Evolutionary conservation across 257 asterid species (phyloP), one percentile per base, ranked within the genome.

Genomic region (Plantago ovata): DNA sequence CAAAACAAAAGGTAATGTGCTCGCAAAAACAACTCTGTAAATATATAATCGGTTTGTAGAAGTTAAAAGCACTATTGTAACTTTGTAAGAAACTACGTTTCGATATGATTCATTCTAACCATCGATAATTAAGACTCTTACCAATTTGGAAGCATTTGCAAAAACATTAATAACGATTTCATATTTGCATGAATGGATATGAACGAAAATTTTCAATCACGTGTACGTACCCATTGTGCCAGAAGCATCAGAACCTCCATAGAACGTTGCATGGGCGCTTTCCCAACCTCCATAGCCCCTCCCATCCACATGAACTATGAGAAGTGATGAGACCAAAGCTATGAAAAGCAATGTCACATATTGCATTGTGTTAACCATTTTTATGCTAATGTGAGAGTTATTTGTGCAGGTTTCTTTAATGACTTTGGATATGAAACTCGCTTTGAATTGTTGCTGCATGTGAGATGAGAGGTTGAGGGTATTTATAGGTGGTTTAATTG

Each of bases 201-300:
- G n/a, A n/a, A n/a, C n/a, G n/a, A 18, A 33, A 9, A 8, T 12
- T 13, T 56, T 6, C 36, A 14, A 40, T 12, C 10, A 18, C 9
- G n/a, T 13, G 11, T 40, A 23, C 51, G 20, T 59, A 44, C 64
- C 64, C 64, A 59, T 59, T 43, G 54, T 44, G 41, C 54, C 64
- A 13, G 33, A 28, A 6, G 64, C 64, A 3, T 59, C 64, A 24
- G 54, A 43, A 1, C 64, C 54, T 8, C 55, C 44, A 23, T 59
- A 59, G 44, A 59, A 59, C 12, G 64, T 59, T 44, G 64, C 64
- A 44, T 59, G 54, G 14, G 64, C 54, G 43, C 18, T 59, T 24
- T 24, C 24, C 63, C 63, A 58, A 44, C 49, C 49, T 8, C 38
- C 49, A 41, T 43, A 28, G 36, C 7, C 4, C 36, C 4, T 28